Conservation (phyloP, 768 basidiomycete genomes). For the Hebeloma cylindrosporum region DNA sequence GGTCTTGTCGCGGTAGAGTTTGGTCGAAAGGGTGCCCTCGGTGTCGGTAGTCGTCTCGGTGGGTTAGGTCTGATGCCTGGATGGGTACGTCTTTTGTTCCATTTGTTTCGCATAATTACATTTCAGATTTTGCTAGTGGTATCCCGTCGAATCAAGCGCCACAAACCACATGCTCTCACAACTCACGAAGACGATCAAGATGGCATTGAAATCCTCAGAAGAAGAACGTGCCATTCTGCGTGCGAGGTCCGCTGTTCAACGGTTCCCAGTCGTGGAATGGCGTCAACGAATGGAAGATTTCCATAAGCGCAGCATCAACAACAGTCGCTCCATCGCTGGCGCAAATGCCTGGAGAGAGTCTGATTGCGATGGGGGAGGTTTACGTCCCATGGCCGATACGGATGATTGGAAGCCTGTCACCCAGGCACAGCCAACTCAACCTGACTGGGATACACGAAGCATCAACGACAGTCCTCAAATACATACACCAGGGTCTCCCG, state of each 20-base stretch:
- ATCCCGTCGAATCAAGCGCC: constrained; percentile 92
- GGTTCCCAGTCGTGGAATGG: constrained; percentile 98
- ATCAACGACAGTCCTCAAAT: constrained; percentile 38
- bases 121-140: constrained; percentile 63
- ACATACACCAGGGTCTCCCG: constrained; percentile 54
- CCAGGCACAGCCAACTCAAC: constrained; percentile 64
- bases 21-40: constrained; percentile 93
- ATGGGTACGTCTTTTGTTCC: constrained; percentile 63
- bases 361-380: constrained; percentile 55
- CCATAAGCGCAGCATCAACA: constrained; percentile 79
- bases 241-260: constrained; percentile 90
- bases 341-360: constrained; percentile 75
- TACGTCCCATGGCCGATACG: constrained; percentile 56
- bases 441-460: constrained; percentile 76
- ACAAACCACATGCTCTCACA: constrained; percentile 95
- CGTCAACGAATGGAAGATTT: constrained; percentile 95
- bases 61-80: constrained; percentile 97
- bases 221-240: constrained; percentile 92
- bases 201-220: constrained; percentile 87
- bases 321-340: constrained; percentile 69
- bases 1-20: constrained; percentile 96
- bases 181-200: constrained; percentile 90
- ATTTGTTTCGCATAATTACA: constrained; percentile 1
- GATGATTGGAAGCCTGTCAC: constrained; percentile 81
- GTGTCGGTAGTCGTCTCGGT: constrained; percentile 91